Base-by-base conservation (phyloP, 805 yeast genomes). In the Metschnikowia kofuensis region DNA sequence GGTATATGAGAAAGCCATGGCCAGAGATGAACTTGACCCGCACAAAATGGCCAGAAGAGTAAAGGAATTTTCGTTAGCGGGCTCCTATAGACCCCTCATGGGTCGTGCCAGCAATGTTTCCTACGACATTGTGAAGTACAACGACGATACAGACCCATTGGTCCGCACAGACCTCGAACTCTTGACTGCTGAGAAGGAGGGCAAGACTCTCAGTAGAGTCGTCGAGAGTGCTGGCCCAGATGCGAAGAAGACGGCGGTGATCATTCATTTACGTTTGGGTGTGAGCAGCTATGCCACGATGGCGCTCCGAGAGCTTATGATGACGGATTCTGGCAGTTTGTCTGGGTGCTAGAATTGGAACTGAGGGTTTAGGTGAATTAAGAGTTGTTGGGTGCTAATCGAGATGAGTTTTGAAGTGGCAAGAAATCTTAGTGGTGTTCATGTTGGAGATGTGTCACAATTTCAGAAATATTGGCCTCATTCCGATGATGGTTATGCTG, bases 231-330 rank as follows among this genome's bases (percentile, higher is more conserved):
- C 69, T 50, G 70, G 56, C 9, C 45, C 47, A 1, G 53, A 82
- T 7, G 57, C 55, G 9, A 55, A 52, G 14, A 81, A 78, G 49
- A 71, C 75, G 0, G 97, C 96, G 0, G 81, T 91, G 12, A 76
- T 94, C 6, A 65, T 95, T 50, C 83, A 79, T 56, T 75, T 94
- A 76, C 85, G 83, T 60, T 74, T 94, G 50, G 92, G 90, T 5
- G 83, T 87, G 2, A 86, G 97, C 34, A 84, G 95, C 7, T 94
- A 94, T 66, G 99, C 99, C 1, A 94, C 99, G 0, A 95, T 94
- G 99, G 96, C 96, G 1, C 69, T 94, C 44, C 80, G 99, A 63
- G 98, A 94, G 65, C 80, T 89, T 44, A 83, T 91, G 87, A 86
- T 83, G 63, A 78, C 81, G 31, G 92, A 85, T 42, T 48, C 55